phyloP scores from a whole-genome alignment of 495 filamentous ascomycete genomes.

The Lentithecium fluviatile region DNA sequence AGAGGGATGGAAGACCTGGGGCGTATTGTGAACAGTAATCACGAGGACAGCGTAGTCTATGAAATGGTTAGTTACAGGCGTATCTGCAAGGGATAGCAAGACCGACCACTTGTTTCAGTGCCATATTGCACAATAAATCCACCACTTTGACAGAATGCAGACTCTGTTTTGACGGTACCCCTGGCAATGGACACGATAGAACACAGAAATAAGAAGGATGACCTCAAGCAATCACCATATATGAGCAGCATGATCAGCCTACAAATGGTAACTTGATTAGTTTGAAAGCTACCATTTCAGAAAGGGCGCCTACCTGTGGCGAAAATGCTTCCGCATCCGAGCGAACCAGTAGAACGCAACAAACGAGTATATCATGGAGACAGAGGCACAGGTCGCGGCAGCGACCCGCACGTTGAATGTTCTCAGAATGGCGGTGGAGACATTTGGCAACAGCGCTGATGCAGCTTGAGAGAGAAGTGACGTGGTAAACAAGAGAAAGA shows the following conservation, averaged over 20 bases:
- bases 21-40: slow-evolving; percentile 67
- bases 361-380: slow-evolving; percentile 55
- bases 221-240: slow-evolving; percentile 66
- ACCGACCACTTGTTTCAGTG: slow-evolving; percentile 62
- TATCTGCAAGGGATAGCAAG: background rate
- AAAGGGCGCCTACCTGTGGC: slow-evolving; percentile 61
- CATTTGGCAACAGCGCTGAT: background rate
- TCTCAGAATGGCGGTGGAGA: slow-evolving; percentile 1
- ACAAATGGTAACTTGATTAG: background rate
- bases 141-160: slow-evolving; percentile 62
- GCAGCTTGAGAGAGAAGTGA: background rate
- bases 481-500: background rate
- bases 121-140: slow-evolving; percentile 65
- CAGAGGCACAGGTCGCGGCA: slow-evolving; percentile 42
- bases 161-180: slow-evolving; percentile 50
- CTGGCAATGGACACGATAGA: slow-evolving; percentile 52
- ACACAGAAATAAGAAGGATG: slow-evolving; percentile 63
- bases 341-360: slow-evolving; percentile 68
- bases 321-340: slow-evolving; percentile 69
- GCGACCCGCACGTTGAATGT: slow-evolving; percentile 35
- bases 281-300: background rate
- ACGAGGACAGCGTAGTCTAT: slow-evolving; percentile 66
- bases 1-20: slow-evolving; percentile 63
- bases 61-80: background rate
- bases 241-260: slow-evolving; percentile 57